Evolutionary conservation across 2,329 filamentous ascomycete species (phyloP).

Genomic region (Phialophora tarda): DNA sequence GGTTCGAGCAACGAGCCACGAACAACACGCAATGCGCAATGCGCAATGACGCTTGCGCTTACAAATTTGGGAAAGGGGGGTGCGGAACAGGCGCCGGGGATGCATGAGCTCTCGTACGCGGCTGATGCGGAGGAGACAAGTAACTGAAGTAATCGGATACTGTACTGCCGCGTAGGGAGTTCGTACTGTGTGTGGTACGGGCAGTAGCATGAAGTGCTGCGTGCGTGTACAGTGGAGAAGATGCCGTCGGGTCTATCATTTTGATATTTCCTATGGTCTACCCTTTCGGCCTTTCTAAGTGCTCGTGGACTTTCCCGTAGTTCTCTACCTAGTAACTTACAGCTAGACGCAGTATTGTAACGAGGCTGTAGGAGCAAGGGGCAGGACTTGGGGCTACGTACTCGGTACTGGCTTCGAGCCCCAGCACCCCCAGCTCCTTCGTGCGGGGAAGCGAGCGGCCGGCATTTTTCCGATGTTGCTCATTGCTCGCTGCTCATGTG

Average conservation of each 20-base stretch:
- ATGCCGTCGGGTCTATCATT: too few species aligned
- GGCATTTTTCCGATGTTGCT: not conserved
- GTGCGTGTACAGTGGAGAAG: not conserved
- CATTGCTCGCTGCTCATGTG: too few species aligned
- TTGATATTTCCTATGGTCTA: not conserved
- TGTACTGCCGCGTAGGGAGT: not conserved
- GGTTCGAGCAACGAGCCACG: not conserved
- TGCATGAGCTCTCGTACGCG: too few species aligned
- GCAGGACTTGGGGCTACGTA: too few species aligned
- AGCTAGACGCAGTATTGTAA: not conserved
- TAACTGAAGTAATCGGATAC: not conserved
- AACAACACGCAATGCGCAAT: not conserved
- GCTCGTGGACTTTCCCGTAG: not conserved
- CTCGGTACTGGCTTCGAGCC: too few species aligned
- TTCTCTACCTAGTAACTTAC: not conserved
- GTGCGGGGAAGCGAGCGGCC: not conserved
- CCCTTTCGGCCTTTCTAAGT: not conserved
- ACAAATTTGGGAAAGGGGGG: constrained; percentile 12
- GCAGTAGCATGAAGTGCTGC: too few species aligned
- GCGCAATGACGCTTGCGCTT: constrained; percentile 1
- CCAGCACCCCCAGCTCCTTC: not conserved
- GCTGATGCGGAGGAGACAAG: not conserved
- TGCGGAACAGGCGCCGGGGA: constrained; percentile 11
- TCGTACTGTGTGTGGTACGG: not conserved
- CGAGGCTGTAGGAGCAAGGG: constrained; percentile 8